Evolutionary conservation across 176 grass and related monocot species (phyloP).

Genomic region (Rhynchospora tenuis): DNA sequence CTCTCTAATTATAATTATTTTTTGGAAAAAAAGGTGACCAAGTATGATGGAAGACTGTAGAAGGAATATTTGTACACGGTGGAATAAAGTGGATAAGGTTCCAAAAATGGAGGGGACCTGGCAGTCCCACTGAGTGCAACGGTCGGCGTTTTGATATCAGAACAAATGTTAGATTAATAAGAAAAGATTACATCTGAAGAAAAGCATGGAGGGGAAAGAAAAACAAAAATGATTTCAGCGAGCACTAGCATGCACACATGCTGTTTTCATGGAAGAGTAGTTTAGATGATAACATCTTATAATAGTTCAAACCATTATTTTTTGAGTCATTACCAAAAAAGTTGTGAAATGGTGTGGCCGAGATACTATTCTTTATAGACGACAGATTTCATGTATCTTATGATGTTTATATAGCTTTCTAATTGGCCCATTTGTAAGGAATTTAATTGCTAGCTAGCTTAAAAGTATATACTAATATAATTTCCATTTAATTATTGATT

Average conservation of each 20-base stretch:
- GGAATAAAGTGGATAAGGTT: slow-evolving; percentile 17
- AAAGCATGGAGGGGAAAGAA: neutral
- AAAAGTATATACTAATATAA: neutral
- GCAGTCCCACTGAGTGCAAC: slow-evolving; percentile 3
- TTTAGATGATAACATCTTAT: neutral
- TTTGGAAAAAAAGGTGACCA: neutral
- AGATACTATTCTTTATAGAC: neutral
- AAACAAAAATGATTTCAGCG: neutral
- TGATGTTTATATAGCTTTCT: neutral
- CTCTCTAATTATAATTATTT: neutral
- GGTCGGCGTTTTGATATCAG: neutral
- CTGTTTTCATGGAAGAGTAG: neutral
- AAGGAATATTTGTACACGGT: slow-evolving; percentile 9
- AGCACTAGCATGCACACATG: neutral
- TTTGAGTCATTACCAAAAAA: too few species aligned
- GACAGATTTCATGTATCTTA: neutral
- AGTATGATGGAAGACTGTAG: slow-evolving; percentile 13
- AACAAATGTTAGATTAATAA: neutral
- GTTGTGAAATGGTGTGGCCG: neutral
- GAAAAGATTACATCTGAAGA: neutral
- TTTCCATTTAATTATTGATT: too few species aligned
- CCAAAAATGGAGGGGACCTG: slow-evolving; percentile 15
- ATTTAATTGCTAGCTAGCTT: neutral
- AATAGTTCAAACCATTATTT: neutral
- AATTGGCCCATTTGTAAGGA: neutral